These are phyloP conservation scores for Aspergillus chevalieri DNA, from an alignment of 2,329 filamentous ascomycete species.

Conservation along the genomic window DNA sequence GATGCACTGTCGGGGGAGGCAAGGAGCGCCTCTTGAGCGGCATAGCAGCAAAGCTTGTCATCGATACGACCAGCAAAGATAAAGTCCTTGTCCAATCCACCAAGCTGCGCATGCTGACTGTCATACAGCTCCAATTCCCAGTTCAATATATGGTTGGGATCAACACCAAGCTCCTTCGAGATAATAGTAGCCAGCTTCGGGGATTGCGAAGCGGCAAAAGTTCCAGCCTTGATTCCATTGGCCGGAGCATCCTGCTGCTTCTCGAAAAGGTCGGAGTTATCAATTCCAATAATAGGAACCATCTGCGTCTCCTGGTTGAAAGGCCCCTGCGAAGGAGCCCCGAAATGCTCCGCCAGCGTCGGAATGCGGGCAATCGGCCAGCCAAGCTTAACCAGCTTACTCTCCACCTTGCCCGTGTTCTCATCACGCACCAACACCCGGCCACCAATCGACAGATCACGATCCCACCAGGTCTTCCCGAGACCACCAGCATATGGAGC, in stretches of 20 bases:
- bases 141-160: slow-evolving; percentile 72
- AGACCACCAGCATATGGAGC: slow-evolving; percentile 87
- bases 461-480: slow-evolving; percentile 93
- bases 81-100: slow-evolving; percentile 84
- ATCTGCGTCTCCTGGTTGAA: slow-evolving; percentile 89
- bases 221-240: slow-evolving; percentile 45
- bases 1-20: slow-evolving; percentile 52
- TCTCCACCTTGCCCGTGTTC: slow-evolving; percentile 66
- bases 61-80: slow-evolving; percentile 95
- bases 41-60: slow-evolving; percentile 95
- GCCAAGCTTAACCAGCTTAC: slow-evolving; percentile 79
- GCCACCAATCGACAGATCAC: slow-evolving; percentile 85
- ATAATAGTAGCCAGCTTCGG: slow-evolving; percentile 79
- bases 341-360: slow-evolving; percentile 90
- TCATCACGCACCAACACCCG: slow-evolving; percentile 75
- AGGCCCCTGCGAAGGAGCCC: slow-evolving; percentile 58
- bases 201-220: slow-evolving; percentile 79
- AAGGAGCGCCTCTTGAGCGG: slow-evolving; percentile 77
- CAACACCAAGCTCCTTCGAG: slow-evolving; percentile 68
- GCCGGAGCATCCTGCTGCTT: slow-evolving; percentile 24
- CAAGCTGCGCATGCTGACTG: slow-evolving; percentile 73
- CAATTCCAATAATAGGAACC: slow-evolving; percentile 86
- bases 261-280: slow-evolving; percentile 56
- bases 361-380: slow-evolving; percentile 93
- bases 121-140: slow-evolving; percentile 98